Percentiles rank a stretch among this genome's conserved stretches.
These are phyloP conservation scores for Podospora sp. DNA, from an alignment of 495 filamentous ascomycete genomes.

Conservation along the genomic window DNA sequence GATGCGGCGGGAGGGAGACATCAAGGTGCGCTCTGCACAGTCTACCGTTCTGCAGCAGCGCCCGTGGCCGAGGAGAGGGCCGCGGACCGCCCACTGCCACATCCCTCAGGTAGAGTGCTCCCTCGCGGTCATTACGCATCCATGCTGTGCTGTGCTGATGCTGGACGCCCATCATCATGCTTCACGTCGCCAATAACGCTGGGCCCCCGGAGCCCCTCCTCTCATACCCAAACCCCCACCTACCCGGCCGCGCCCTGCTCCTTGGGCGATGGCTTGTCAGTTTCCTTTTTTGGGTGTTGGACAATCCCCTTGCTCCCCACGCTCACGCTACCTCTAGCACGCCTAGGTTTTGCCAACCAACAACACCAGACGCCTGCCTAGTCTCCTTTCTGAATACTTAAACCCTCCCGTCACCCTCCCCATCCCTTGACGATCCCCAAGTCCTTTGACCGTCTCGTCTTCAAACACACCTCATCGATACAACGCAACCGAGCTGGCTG, in stretches of 20 bases:
- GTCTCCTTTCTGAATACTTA: conserved; percentile 23
- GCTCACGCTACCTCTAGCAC: neutral
- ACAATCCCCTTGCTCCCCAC: conserved; percentile 20
- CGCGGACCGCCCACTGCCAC: neutral
- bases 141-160: conserved; percentile 8
- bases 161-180: conserved; percentile 7
- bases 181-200: neutral
- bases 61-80: neutral
- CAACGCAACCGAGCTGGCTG: neutral
- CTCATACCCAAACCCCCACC: conserved; percentile 12
- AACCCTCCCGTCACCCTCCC: conserved; percentile 23
- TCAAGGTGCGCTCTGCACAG: conserved; percentile 12
- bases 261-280: conserved; percentile 22
- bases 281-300: conserved; percentile 29
- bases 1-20: conserved; percentile 1
- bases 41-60: no score
- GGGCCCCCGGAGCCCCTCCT: neutral
- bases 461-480: conserved; percentile 9
- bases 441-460: conserved; percentile 17
- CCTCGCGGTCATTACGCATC: conserved; percentile 4
- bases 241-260: conserved; percentile 17
- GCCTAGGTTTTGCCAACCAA: conserved; percentile 14
- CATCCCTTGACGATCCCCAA: conserved; percentile 15
- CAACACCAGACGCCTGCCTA: conserved; percentile 25
- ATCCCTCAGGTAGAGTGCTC: conserved; percentile 10